Percentiles rank a stretch among this genome's conserved stretches.
Conservation (phyloP, 2,329 filamentous ascomycete species). For the Seiridium cupressi region DNA sequence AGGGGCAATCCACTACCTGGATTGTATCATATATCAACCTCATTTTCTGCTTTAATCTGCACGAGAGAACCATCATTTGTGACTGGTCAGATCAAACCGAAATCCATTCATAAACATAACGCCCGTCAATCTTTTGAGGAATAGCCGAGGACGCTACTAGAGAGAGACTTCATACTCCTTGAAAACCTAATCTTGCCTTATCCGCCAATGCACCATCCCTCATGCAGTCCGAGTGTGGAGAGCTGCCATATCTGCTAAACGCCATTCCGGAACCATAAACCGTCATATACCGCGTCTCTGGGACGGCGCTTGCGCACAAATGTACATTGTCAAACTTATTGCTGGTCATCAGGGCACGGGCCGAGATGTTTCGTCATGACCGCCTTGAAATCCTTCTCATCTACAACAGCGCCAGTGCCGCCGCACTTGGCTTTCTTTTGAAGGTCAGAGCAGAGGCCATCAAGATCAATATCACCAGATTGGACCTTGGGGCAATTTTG, state of each 20-base stretch:
- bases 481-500: conserved; percentile 85
- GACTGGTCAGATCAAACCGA: no score
- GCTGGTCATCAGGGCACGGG: background rate
- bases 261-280: background rate
- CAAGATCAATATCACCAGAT: conserved; percentile 88
- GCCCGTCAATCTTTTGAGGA: background rate
- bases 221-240: background rate
- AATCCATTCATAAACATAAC: background rate
- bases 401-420: conserved; percentile 83
- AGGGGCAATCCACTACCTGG: background rate
- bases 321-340: background rate
- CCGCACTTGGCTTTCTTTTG: conserved; percentile 96
- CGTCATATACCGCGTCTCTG: background rate
- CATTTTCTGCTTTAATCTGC: background rate
- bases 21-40: background rate
- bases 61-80: no score
- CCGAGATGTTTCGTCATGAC: conserved; percentile 67
- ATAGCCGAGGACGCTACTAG: background rate
- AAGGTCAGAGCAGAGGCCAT: conserved; percentile 87
- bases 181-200: background rate
- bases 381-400: conserved; percentile 82
- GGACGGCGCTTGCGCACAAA: no score
- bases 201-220: background rate
- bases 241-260: background rate
- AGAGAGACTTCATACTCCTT: background rate